Conservation (phyloP, 768 basidiomycete species). For the Podaxis sp. region DNA sequence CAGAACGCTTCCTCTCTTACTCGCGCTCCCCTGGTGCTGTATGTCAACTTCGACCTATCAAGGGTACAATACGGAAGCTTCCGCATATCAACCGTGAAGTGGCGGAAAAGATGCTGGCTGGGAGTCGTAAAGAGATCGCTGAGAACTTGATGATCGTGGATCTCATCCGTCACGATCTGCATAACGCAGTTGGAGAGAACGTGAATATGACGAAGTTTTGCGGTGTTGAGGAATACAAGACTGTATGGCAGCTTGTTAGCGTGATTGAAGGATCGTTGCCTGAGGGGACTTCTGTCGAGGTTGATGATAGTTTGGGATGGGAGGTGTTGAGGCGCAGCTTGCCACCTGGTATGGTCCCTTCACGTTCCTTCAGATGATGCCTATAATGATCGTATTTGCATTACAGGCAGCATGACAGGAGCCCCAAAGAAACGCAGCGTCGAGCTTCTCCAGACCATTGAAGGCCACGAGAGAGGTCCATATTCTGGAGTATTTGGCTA, state of each 20-base stretch:
- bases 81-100: slow-evolving; percentile 58
- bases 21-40: slow-evolving; percentile 56
- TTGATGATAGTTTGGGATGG: slow-evolving; percentile 61
- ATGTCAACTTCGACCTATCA: slow-evolving; percentile 91
- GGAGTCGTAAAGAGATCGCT: slow-evolving; percentile 84
- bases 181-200: slow-evolving; percentile 76
- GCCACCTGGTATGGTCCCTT: slow-evolving; percentile 65
- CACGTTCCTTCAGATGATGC: not conserved
- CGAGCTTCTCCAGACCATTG: slow-evolving; percentile 80
- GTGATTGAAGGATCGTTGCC: slow-evolving; percentile 75
- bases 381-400: not conserved
- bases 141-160: slow-evolving; percentile 99
- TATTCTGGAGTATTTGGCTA: slow-evolving; percentile 96
- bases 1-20: slow-evolving; percentile 86
- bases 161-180: slow-evolving; percentile 89
- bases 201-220: slow-evolving; percentile 86
- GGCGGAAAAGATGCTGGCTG: slow-evolving; percentile 58
- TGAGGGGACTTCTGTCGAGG: slow-evolving; percentile 25
- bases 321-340: slow-evolving; percentile 74
- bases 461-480: slow-evolving; percentile 64
- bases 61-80: slow-evolving; percentile 80
- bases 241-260: slow-evolving; percentile 93
- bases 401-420: slow-evolving; percentile 91
- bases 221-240: slow-evolving; percentile 85
- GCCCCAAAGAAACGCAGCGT: slow-evolving; percentile 94